Evolutionary conservation across 2,329 filamentous ascomycete species (phyloP), one percentile per base, ranked within the genome.

Genomic region (Cryphonectria naterciae): DNA sequence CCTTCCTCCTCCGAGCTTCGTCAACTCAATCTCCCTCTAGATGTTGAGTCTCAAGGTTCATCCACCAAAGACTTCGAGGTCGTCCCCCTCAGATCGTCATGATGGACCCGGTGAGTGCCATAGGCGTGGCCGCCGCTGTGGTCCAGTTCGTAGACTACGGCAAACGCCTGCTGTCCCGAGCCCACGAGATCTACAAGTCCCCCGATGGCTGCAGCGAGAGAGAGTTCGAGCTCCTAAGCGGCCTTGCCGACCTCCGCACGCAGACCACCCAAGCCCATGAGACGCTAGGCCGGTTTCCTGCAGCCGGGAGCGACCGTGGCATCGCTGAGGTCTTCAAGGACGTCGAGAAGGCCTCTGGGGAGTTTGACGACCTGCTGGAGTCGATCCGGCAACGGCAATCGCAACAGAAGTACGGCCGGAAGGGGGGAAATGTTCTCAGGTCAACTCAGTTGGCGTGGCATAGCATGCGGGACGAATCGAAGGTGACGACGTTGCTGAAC

Each of bases 81-180:
- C n/a, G 25, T 56, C 6, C n/a, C 13, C 15, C 4, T 17, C 7
- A 15, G 6, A 1, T 11, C 52, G 11, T 56, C 58, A 32, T 22
- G 19, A 41, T 66, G 49, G 64, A 66, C 6, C 64, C 49, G 22
- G 64, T 28, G 46, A 66, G 49, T 22, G 46, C 46, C 2, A 25
- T 66, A 11, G 64, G 64, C 8, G 43, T 56, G 22, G 28, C 49
- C 17, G 64, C 64, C 37, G 64, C 64, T 22, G 49, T 37, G 13
- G 64, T 66, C 64, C 64, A 66, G 46, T 66, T 66, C 19, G 64
- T 52, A 35, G 64, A 66, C 49, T 52, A 39, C 19, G 64, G 64
- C 28, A 56, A 37, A 46, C 46, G 64, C 28, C 46, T 56, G n/a
- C 17, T 66, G 46, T 66, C 35, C 11, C 32, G 28, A 54, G 43